Base-by-base conservation (phyloP, 495 filamentous ascomycete species). In the Arthonia radiata region DNA sequence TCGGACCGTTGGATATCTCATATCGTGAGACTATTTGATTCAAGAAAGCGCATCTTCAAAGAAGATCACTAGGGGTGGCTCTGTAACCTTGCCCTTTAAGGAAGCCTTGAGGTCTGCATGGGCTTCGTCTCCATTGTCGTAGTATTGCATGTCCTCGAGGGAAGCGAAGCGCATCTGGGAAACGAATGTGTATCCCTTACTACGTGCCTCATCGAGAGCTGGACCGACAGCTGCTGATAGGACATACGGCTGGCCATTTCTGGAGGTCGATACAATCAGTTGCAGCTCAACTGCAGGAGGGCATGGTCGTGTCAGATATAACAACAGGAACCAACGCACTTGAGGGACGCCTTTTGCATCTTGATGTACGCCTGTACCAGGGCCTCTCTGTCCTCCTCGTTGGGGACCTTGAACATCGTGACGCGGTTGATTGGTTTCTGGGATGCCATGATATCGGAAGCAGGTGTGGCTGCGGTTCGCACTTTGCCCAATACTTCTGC, bases 181-280 rank as follows among this genome's bases (percentile, higher is more conserved):
- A 5, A 58, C 52, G 21, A 77, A 29, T 4, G 60, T 76, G 48
- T 49, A 74, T n/a, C 69, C 72, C 37, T 66, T 52, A 35, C 56
- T 59, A 3, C 64, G 58, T 2, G 55, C 49, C 37, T 74, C 65
- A 1, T 49, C 39, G 34, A 55, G 38, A 3, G 57, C 47, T 9
- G 37, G 32, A 4, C 54, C 54, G 1, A 54, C 62, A 16, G 43
- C 41, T 5, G 56, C 40, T 27, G 38, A 37, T 26, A 63, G 32
- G 38, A 77, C 71, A 40, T 75, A 79, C 1, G 66, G 69, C 34
- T 72, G 65, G 31, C 59, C 62, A 38, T 67, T 58, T 68, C 30
- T 11, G 13, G 30, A 25, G 15, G 14, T 21, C 15, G 12, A 11
- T 32, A 26, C 18, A 3, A 18, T 13, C 7, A 18, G 13, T 4